Conservation (phyloP, 371 early-diverging fungal species). For the Mucor ambiguus region DNA sequence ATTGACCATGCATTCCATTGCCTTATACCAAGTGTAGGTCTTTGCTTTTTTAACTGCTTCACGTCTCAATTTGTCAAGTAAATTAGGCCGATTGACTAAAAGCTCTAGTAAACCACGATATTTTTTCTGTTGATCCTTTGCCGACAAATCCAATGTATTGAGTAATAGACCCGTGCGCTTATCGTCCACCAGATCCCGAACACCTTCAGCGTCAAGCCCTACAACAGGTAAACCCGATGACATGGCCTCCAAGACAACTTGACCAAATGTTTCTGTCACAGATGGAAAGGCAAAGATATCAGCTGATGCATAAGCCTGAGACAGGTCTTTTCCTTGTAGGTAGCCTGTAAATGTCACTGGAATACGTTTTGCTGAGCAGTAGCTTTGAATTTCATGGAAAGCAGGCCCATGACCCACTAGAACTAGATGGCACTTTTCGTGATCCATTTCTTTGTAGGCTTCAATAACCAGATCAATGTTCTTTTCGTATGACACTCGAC, state of each 20-base stretch:
- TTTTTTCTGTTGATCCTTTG: constrained; percentile 18
- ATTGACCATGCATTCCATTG: constrained; percentile 48
- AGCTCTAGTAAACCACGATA: constrained; percentile 29
- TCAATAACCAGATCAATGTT: constrained; percentile 46
- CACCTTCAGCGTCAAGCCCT: constrained; percentile 48
- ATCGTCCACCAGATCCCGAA: constrained; percentile 46
- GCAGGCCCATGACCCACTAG: constrained; percentile 58
- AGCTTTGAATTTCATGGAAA: constrained; percentile 33
- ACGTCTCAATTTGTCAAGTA: constrained; percentile 21
- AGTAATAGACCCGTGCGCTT: constrained; percentile 42
- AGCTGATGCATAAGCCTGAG: constrained; percentile 50
- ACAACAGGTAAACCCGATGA: constrained; percentile 50
- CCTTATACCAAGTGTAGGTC: constrained; percentile 50
- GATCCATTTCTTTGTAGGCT: constrained; percentile 46
- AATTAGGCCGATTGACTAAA: constrained; percentile 20
- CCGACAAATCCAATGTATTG: constrained; percentile 21
- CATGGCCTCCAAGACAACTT: constrained; percentile 53
- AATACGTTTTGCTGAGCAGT: constrained; percentile 19
- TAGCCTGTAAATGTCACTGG: constrained; percentile 55
- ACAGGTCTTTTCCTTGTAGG: constrained; percentile 36
- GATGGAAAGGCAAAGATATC: constrained; percentile 56
- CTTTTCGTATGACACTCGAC: constrained; percentile 52
- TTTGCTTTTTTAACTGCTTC: constrained; percentile 30
- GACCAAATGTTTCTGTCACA: constrained; percentile 53
- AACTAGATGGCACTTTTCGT: constrained; percentile 45